phyloP scores from a whole-genome alignment of 2,329 filamentous ascomycete genomes.

The Ilyonectria destructans region DNA sequence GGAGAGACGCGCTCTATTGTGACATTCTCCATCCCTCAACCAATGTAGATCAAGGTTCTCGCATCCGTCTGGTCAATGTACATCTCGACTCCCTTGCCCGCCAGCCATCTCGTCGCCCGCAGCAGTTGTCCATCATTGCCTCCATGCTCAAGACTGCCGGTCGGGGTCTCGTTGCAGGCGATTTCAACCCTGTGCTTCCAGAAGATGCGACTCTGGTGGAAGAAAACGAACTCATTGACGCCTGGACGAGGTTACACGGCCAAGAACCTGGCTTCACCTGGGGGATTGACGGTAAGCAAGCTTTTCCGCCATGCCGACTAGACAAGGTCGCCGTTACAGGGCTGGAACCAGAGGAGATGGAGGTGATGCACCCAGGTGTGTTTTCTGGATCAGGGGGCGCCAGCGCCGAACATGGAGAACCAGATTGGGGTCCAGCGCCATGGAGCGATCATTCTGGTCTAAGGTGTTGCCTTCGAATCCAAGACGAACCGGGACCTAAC shows the following conservation, averaged over 20 bases:
- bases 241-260: constrained; percentile 51
- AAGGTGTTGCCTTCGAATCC: constrained; percentile 10
- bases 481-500: neutral
- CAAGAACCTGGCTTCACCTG: constrained; percentile 56
- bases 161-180: constrained; percentile 56
- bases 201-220: constrained; percentile 53
- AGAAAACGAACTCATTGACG: constrained; percentile 55
- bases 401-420: neutral
- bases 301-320: constrained; percentile 54
- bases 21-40: constrained; percentile 48
- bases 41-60: constrained; percentile 8
- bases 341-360: constrained; percentile 39
- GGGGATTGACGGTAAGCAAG: constrained; percentile 53
- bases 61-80: constrained; percentile 56
- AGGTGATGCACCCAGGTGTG: constrained; percentile 36
- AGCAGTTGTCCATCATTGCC: constrained; percentile 50
- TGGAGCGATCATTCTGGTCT: constrained; percentile 30
- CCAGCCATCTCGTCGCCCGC: constrained; percentile 49
- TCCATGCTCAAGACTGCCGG: constrained; percentile 47
- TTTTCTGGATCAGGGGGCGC: neutral
- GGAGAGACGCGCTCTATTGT: constrained; percentile 54
- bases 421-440: neutral
- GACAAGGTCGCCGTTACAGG: constrained; percentile 56
- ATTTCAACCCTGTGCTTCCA: constrained; percentile 58
- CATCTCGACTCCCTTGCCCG: constrained; percentile 57